Evolutionary conservation across 73 alveolate species (phyloP).

Genomic region (Paramecium primaurelia): DNA sequence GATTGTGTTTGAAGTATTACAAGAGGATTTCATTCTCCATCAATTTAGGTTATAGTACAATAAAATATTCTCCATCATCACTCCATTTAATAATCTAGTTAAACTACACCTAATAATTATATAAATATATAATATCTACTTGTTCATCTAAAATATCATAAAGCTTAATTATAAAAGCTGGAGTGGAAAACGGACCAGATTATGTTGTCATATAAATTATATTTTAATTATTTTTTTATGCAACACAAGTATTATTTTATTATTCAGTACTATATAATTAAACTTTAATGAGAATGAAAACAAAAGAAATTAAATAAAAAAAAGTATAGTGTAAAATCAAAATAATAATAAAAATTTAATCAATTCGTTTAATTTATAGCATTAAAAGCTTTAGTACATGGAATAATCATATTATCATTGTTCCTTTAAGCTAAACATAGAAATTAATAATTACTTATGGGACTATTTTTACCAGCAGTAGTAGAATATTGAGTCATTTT

Average conservation of each 20-base stretch:
- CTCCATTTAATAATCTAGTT: background rate
- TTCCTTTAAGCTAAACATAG: background rate
- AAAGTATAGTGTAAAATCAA: background rate
- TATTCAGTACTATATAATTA: background rate
- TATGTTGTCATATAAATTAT: background rate
- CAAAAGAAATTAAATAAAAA: background rate
- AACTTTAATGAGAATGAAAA: background rate
- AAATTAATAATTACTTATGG: background rate
- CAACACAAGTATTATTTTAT: background rate
- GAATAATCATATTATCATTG: background rate
- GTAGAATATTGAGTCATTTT: background rate
- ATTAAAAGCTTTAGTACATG: background rate
- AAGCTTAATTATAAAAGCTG: background rate
- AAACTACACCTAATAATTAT: background rate
- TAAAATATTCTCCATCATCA: slow-evolving; percentile 32
- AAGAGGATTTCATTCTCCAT: background rate
- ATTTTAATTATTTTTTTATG: background rate
- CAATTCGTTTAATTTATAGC: background rate
- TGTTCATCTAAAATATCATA: background rate
- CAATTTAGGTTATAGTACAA: background rate
- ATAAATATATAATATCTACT: background rate
- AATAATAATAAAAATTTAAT: background rate
- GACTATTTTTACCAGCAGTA: background rate
- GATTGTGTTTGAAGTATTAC: slow-evolving; percentile 12
- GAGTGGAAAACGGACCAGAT: slow-evolving; percentile 34